Percentiles rank a stretch among this genome's conserved stretches.
Conservation (phyloP, 2,329 filamentous ascomycete genomes). For the Fusarium bactridioides region DNA sequence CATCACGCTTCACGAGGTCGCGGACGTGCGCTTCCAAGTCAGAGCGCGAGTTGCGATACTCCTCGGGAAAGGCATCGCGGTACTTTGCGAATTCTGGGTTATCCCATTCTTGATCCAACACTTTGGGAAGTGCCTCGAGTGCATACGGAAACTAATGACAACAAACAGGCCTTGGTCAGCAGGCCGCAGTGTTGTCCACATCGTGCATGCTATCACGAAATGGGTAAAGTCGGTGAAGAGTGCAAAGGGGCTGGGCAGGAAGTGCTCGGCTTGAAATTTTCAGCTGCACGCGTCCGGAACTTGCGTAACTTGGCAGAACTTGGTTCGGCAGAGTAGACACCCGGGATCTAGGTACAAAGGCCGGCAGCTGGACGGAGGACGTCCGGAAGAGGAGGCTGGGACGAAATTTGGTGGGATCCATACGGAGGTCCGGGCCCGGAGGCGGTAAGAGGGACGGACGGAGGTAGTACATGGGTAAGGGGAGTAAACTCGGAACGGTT, state of each 20-base stretch:
- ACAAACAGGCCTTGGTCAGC: constrained; percentile 23
- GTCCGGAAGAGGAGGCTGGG: constrained; percentile 34
- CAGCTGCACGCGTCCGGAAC: constrained; percentile 32
- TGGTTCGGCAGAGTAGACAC: constrained; percentile 27
- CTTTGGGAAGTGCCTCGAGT: constrained; percentile 68
- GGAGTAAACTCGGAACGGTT: constrained; percentile 27
- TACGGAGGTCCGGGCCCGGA: constrained; percentile 35
- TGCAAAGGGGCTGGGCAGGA: constrained; percentile 18
- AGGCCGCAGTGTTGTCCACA: constrained; percentile 25
- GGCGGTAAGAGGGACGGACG: constrained; percentile 23
- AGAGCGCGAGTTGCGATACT: constrained; percentile 65
- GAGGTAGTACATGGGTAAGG: constrained; percentile 22
- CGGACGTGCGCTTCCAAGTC: constrained; percentile 72
- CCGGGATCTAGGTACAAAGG: constrained; percentile 19
- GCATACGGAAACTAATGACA: constrained; percentile 77
- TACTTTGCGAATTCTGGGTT: constrained; percentile 70
- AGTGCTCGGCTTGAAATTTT: constrained; percentile 14
- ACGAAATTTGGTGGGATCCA: constrained; percentile 15
- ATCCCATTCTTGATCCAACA: constrained; percentile 73
- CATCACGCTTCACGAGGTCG: constrained; percentile 74
- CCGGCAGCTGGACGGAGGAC: constrained; percentile 26
- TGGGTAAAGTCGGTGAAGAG: constrained; percentile 40
- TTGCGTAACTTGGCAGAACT: constrained; percentile 25
- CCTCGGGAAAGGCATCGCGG: constrained; percentile 73
- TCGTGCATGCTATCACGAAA: constrained; percentile 11